Evolutionary conservation across 73 alveolate genomes (phyloP).

Genomic region (Stentor coeruleus): DNA sequence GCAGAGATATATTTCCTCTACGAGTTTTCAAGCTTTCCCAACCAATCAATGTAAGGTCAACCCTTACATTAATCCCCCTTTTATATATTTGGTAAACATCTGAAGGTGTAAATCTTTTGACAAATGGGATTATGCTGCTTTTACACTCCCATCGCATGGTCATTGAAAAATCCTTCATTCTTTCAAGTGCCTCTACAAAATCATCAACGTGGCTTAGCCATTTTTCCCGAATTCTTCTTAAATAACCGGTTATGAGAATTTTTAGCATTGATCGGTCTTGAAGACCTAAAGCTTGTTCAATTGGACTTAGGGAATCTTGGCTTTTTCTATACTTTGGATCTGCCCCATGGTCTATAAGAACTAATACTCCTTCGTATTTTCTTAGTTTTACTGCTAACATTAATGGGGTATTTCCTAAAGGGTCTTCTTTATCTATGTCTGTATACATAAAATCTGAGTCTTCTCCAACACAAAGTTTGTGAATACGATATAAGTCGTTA

Average conservation of each 20-base stretch:
- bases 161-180: slow-evolving; percentile 46
- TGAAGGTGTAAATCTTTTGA: slow-evolving; percentile 44
- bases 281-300: slow-evolving; percentile 14
- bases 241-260: not conserved
- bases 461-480: slow-evolving; percentile 26
- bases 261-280: not conserved
- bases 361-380: slow-evolving; percentile 49
- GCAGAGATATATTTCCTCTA: not conserved
- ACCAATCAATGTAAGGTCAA: slow-evolving; percentile 14
- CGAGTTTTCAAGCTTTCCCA: slow-evolving; percentile 11
- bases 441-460: slow-evolving; percentile 34
- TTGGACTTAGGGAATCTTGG: not conserved
- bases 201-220: slow-evolving; percentile 30
- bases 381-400: slow-evolving; percentile 56
- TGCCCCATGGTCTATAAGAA: slow-evolving; percentile 54
- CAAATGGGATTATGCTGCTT: slow-evolving; percentile 46
- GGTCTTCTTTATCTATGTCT: slow-evolving; percentile 61
- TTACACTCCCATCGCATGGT: slow-evolving; percentile 44
- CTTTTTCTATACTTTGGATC: slow-evolving; percentile 45
- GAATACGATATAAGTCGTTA: slow-evolving; percentile 37
- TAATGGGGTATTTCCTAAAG: slow-evolving; percentile 59
- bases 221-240: not conserved
- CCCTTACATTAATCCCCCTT: slow-evolving; percentile 21
- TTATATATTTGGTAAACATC: slow-evolving; percentile 46
- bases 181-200: slow-evolving; percentile 33